These are phyloP conservation scores for Tulasnella sp. DNA, from an alignment of 768 basidiomycete species.

Conservation along the genomic window DNA sequence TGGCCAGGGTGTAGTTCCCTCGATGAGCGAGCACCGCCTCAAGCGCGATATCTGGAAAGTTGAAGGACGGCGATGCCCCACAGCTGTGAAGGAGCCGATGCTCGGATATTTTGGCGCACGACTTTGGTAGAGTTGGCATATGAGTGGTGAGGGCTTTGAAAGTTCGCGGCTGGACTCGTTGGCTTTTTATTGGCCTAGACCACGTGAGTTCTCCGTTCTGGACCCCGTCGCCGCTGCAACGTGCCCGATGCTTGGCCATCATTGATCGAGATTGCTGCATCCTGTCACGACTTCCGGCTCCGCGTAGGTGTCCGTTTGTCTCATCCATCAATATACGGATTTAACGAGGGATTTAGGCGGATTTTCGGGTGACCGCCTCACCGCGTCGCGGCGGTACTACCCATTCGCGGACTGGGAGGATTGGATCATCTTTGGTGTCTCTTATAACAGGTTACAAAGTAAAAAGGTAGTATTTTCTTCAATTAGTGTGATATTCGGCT, in stretches of 20 bases:
- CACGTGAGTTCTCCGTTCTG: conserved; percentile 12
- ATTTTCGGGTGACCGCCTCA: not conserved
- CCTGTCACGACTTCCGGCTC: conserved; percentile 1
- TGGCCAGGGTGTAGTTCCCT: not conserved
- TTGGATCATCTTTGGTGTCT: no score
- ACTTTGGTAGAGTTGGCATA: not conserved
- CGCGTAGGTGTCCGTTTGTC: not conserved
- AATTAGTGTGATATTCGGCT: no score
- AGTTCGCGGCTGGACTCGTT: conserved; percentile 10
- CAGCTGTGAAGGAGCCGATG: not conserved
- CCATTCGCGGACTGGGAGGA: no score
- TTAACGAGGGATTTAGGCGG: conserved; percentile 19
- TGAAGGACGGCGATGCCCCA: not conserved
- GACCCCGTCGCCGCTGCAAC: conserved; percentile 3
- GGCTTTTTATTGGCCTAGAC: not conserved
- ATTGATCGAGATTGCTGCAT: not conserved
- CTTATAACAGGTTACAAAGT: no score
- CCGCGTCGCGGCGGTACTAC: conserved; percentile 9
- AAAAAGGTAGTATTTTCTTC: no score
- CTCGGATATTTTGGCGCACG: not conserved
- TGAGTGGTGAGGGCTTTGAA: not conserved
- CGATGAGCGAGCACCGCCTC: not conserved
- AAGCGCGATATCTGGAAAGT: not conserved
- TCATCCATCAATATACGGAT: conserved; percentile 2
- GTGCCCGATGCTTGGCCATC: conserved; percentile 11